Base-by-base conservation (phyloP, 2,329 filamentous ascomycete genomes). In the Paracorniculantispora psalliotae region DNA sequence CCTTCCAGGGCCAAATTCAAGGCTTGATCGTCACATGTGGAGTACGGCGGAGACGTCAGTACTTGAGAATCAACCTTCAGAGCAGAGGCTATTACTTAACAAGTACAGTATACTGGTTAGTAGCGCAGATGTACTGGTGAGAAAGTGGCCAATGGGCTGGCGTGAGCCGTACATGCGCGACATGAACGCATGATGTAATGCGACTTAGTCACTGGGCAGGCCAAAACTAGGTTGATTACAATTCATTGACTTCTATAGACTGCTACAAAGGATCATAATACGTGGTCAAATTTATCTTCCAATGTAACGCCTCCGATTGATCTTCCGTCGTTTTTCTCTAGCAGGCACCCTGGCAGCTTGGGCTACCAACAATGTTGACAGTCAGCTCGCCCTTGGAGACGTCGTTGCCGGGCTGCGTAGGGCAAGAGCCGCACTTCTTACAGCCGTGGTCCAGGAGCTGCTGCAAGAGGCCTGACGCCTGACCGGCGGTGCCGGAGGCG, bases 371-470 rank as follows among this genome's bases (percentile, higher is more conserved):
- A 41, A 52, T 37, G 21, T 61, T 59, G 35, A 59, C 50, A 9
- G 56, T 59, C 2, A 61, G 51, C 51, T 61, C 43, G 28, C 56
- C 60, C 35, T 53, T 52, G n/a, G 50, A 56, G 10, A 61, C 60
- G 37, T 61, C 56, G 30, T 61, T 61, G 43, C 56, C 56, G 9
- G 39, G 47, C 56, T 59, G 33, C 2, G 51, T 59, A 19, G 60
- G 61, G 3, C 46, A 35, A 15, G 44, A 53, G 49, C 61, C 61
- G 48, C 61, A 63, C 25, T 47, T 61, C n/a, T 57, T 55, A 60
- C 61, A 63, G n/a, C 60, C 57, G 46, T 61, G 59, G 41, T 61
- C 44, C 4, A 58, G 43, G 9, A 63, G 56, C 33, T 60, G 33
- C 33, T 59, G 56, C 12, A 59, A 26, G 12, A 55, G 37, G 2